phyloP scores from a whole-genome alignment of 108 stramenopile species.

The Skeletonema costatum region DNA sequence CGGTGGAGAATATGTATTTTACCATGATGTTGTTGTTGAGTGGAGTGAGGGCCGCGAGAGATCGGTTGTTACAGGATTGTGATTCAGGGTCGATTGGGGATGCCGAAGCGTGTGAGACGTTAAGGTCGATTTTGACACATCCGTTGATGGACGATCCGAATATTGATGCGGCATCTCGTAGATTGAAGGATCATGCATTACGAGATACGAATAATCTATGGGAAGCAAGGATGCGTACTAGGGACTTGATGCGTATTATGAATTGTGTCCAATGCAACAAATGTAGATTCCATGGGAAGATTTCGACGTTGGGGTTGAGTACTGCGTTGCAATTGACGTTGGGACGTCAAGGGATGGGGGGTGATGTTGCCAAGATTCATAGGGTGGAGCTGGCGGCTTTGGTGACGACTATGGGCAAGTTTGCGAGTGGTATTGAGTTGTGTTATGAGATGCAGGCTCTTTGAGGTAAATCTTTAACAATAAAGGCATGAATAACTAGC shows the following conservation, averaged over 20 bases:
- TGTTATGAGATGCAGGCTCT: constrained; percentile 62
- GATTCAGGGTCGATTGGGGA: constrained; percentile 58
- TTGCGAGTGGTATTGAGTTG: constrained; percentile 79
- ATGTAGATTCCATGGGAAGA: constrained; percentile 92
- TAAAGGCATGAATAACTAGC: background rate
- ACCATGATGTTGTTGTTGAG: constrained; percentile 90
- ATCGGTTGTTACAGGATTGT: constrained; percentile 72
- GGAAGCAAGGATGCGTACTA: constrained; percentile 86
- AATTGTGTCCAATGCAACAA: constrained; percentile 99
- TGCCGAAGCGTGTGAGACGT: constrained; percentile 22
- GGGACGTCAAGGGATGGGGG: constrained; percentile 65
- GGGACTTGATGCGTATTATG: constrained; percentile 93
- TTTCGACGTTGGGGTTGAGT: constrained; percentile 87
- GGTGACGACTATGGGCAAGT: constrained; percentile 80
- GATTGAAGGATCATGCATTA: constrained; percentile 67
- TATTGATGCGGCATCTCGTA: constrained; percentile 59
- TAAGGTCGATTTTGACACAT: constrained; percentile 54
- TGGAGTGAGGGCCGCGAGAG: constrained; percentile 76
- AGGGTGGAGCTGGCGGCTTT: constrained; percentile 89
- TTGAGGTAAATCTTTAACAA: background rate
- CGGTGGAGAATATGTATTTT: constrained; percentile 95
- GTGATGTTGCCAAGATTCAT: constrained; percentile 67
- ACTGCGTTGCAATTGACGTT: constrained; percentile 86
- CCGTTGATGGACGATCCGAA: constrained; percentile 63
- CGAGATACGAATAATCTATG: constrained; percentile 62